Evolutionary conservation across 2,329 filamentous ascomycete genomes (phyloP).

Genomic region (Madurella fahalii): DNA sequence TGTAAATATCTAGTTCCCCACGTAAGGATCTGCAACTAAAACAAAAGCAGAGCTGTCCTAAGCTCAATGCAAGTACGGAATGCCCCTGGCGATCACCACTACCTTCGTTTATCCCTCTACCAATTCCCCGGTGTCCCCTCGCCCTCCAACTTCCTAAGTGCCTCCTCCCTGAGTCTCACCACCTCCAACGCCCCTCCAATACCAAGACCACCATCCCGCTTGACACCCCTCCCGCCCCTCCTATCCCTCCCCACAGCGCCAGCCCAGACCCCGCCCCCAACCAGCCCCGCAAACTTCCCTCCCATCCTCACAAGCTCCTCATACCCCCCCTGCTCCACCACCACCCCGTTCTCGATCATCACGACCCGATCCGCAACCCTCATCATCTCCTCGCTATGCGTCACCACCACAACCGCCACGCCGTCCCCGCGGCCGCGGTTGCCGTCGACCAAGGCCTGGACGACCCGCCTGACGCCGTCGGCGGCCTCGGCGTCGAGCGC

Average conservation of each 20-base stretch:
- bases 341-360: constrained; percentile 63
- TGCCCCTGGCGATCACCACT: not conserved
- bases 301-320: constrained; percentile 48
- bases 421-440: constrained; percentile 21
- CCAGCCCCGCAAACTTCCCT: constrained; percentile 46
- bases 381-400: constrained; percentile 86
- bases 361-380: constrained; percentile 67
- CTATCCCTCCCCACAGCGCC: not conserved
- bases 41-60: constrained; percentile 1
- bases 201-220: not conserved
- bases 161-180: constrained; percentile 10
- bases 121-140: not conserved
- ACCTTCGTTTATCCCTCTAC: not conserved
- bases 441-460: constrained; percentile 48
- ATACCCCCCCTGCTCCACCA: constrained; percentile 66
- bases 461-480: constrained; percentile 57
- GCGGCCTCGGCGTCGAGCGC: constrained; percentile 70
- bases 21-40: not conserved
- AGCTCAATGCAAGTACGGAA: not conserved
- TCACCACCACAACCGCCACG: constrained; percentile 75
- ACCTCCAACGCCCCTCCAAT: not conserved
- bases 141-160: constrained; percentile 20
- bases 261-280: constrained; percentile 34
- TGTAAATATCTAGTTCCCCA: not conserved
- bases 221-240: not conserved